These are phyloP conservation scores for Dactylorhiza incarnata DNA, from an alignment of 106 monocot species.

Conservation along the genomic window DNA sequence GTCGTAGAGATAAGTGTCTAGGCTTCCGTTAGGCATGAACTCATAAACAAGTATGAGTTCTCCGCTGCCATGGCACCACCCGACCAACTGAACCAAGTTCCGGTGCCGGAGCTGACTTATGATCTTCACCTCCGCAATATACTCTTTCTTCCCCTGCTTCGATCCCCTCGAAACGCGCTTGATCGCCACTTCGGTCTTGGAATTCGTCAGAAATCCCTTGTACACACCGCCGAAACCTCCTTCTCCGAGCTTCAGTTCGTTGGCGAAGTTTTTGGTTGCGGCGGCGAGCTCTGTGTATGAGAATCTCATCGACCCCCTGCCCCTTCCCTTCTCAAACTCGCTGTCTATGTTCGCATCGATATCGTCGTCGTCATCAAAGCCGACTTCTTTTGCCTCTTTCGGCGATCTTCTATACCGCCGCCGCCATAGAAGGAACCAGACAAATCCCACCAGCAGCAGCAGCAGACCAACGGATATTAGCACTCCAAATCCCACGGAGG, in stretches of 20 bases:
- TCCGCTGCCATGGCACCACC: constrained; percentile 43
- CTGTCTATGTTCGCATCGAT: constrained; percentile 10
- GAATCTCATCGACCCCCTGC: constrained; percentile 36
- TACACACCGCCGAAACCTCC: constrained; percentile 63
- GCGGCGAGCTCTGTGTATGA: constrained; percentile 24
- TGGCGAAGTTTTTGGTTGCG: constrained; percentile 39
- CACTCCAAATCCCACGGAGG: background rate
- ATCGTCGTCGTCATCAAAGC: constrained; percentile 12
- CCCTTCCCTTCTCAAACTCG: constrained; percentile 26
- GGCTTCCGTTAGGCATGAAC: constrained; percentile 59
- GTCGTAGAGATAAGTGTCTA: constrained; percentile 33
- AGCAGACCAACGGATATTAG: background rate
- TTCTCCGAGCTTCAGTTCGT: constrained; percentile 48
- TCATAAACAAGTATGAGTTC: constrained; percentile 56
- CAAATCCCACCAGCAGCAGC: background rate
- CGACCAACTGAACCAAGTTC: constrained; percentile 49
- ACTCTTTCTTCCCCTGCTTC: constrained; percentile 58
- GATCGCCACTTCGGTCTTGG: constrained; percentile 32
- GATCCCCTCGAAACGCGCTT: constrained; percentile 44
- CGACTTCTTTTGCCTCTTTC: constrained; percentile 7
- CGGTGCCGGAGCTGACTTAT: constrained; percentile 52
- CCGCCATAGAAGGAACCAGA: constrained; percentile 15
- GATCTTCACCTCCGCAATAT: constrained; percentile 46
- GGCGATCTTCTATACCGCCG: background rate
- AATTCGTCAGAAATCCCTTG: constrained; percentile 23